A percentile compares a stretch with the other conserved stretches of the same genome.
Evolutionary conservation across 441 rosid species (phyloP).

Genomic region (Gossypium gossypioides): DNA sequence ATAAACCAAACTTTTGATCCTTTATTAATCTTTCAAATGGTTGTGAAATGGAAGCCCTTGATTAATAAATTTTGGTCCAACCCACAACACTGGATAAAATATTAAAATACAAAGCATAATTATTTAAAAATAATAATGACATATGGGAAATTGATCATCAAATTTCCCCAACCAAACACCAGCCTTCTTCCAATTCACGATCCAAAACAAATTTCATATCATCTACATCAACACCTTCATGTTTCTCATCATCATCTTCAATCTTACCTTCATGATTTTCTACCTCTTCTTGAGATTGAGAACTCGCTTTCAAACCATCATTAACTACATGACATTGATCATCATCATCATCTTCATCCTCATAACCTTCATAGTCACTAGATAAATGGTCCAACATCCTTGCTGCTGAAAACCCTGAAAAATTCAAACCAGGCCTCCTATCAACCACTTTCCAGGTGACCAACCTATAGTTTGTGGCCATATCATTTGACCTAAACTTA

Average conservation of each 20-base stretch:
- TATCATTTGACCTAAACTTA: slow-evolving; percentile 38
- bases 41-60: neutral
- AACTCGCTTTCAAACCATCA: slow-evolving; percentile 6
- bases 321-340: slow-evolving; percentile 1
- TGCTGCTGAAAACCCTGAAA: slow-evolving; percentile 37
- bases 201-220: slow-evolving; percentile 26
- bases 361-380: neutral
- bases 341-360: neutral
- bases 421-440: slow-evolving; percentile 19
- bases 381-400: slow-evolving; percentile 37
- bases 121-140: neutral
- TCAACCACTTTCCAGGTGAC: slow-evolving; percentile 38
- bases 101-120: neutral
- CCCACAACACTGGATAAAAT: neutral
- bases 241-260: neutral
- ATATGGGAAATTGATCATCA: neutral
- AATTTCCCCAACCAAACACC: slow-evolving; percentile 43
- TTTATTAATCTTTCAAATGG: neutral
- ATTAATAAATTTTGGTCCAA: neutral
- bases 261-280: neutral
- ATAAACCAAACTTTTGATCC: too few relatives aligned
- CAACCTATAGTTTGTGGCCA: slow-evolving; percentile 23
- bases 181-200: slow-evolving; percentile 40
- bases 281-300: too few relatives aligned
- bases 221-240: slow-evolving; percentile 12